Evolutionary conservation across 352 stramenopile genomes (phyloP), one percentile per base, ranked within the genome.

Genomic region (Hyaloperonospora brassicae): DNA sequence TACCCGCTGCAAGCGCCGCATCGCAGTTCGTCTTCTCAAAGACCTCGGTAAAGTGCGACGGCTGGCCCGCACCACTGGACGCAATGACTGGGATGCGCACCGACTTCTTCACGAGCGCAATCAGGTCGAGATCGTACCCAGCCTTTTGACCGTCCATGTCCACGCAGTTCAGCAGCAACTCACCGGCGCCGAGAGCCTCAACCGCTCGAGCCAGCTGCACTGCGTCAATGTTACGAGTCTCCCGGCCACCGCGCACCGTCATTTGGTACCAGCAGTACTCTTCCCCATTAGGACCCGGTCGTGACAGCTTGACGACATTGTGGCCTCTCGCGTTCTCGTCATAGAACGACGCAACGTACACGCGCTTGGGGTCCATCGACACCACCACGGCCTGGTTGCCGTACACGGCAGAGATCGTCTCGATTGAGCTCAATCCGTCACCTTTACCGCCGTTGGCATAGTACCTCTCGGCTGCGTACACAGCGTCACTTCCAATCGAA

Each of bases 111-210:
- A 90, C 82, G 6, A 88, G 66, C 48, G 59, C 53, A 17, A 90
- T 67, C 40, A 93, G 56, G 42, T 84, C 69, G 31, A 84, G 36
- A 34, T 82, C 77, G 50, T 95, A 96, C 1, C 98, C 93, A 30
- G 84, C 79, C 60, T 95, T 88, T 57, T 98, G 95, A 31, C 96
- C 96, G 69, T 99, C 96, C 87, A 98, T 98, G 69, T 99, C 96
- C 54, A 99, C 97, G 62, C 95, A 98, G 68, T 99, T 99, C 7
- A 99, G 71, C 73, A 99, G 84, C 41, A 99, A 87, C 67, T 99
- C 96, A 45, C 96, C 96, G 1, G 96, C 96, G 25, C 96, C 96
- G 3, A 99, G 79, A 30, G 78, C 78, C 66, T 98, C 92, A 40
- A 81, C 85, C 39, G 92, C 86, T 69, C 95, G 84, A 5, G 80